Base-by-base conservation (phyloP, 768 basidiomycete species). In the Tylopilus balloui region DNA sequence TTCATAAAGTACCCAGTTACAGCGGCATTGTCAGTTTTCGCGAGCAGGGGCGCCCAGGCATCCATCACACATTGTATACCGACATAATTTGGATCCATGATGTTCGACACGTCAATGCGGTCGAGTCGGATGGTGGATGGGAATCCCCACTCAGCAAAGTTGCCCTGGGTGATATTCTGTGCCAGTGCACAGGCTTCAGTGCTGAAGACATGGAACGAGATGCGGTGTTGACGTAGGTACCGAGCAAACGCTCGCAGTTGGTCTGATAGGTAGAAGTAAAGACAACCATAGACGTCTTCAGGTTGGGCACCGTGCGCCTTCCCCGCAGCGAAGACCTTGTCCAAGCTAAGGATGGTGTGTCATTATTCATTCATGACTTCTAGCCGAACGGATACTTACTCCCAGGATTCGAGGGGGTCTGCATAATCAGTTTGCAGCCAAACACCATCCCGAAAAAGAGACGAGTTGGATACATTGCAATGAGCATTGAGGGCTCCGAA, bases 381-480 rank as follows among this genome's bases (percentile, higher is more conserved):
- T 9, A 21, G 24, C 1, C 14, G 15, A 41, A 51, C 17, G 6
- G 0, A 12, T 12, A 64, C 72, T 59, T 54, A 76, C 75, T 78
- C 71, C 78, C 78, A 81, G 17, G 75, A 74, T 29, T 66, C 68
- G 1, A 81, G 67, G 0, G 80, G 78, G 36, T 73, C 76, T 4
- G 72, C 67, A 27, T 60, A 64, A 29, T 72, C 70, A 14, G 61
- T 56, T 42, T 65, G 65, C 20, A 78, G 54, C 78, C 78, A 80
- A 43, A 66, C 58, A 12, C 79, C 77, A 42, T 68, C 49, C 4
- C 70, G 67, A 54, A 79, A 81, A 40, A 78, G 69, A 28, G 76
- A 68, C n/a, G 74, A 43, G 41, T 78, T 79, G 0, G 72, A 67
- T 1, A 40, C 45, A 41, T 71, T 73, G 51, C 72, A 77, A 48